Percentiles rank a stretch among this genome's conserved stretches.
Conservation (phyloP, 2,329 filamentous ascomycete species). For the Botrytis hyacinthi region DNA sequence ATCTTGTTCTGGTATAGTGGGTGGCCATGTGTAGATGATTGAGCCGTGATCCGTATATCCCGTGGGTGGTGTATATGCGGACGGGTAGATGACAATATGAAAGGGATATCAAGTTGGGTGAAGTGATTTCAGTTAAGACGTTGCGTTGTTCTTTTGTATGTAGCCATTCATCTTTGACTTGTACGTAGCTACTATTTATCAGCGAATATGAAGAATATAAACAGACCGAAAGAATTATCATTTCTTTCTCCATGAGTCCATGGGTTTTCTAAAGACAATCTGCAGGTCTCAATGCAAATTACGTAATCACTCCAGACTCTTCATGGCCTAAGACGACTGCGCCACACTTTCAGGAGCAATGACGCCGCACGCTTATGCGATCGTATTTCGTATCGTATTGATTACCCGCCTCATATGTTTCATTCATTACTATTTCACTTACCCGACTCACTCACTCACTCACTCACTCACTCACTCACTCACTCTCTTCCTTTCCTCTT, state of each 20-base stretch:
- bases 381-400: neutral
- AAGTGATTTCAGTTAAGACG: neutral
- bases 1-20: neutral
- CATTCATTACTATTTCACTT: neutral
- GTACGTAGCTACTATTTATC: too few species aligned
- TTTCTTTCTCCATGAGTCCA: too few species aligned
- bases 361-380: neutral
- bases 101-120: neutral
- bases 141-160: neutral
- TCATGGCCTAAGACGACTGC: neutral
- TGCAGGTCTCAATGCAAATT: neutral
- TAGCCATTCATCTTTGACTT: too few species aligned
- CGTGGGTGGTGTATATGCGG: neutral
- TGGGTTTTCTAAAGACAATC: neutral
- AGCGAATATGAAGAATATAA: too few species aligned
- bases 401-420: conserved; percentile 1
- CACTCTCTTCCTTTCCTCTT: neutral
- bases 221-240: too few species aligned
- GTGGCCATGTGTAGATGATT: neutral
- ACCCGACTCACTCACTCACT: neutral
- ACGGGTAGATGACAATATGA: neutral
- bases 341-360: conserved; percentile 2
- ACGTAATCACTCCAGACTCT: neutral
- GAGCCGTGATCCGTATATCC: neutral
- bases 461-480: neutral